Percentiles rank a stretch among this genome's conserved stretches.
Conservation (phyloP, 257 asterid species). For the Solanum dulcamara region DNA sequence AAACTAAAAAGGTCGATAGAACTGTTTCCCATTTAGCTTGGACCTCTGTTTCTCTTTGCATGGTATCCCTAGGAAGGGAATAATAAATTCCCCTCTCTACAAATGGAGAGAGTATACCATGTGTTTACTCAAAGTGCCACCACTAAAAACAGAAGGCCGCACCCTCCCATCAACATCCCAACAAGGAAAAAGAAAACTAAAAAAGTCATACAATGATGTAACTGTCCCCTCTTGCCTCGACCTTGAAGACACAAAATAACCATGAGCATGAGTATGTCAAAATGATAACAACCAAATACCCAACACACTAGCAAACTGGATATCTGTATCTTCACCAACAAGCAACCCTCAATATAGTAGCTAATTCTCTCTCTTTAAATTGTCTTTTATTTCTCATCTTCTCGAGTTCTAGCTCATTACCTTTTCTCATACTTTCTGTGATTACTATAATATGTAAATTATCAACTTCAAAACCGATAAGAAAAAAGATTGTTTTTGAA, state of each 20-base stretch:
- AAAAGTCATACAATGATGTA: neutral
- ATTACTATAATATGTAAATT: neutral
- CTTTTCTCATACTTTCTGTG: neutral
- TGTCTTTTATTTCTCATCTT: neutral
- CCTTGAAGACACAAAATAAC: neutral
- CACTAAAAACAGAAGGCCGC: neutral
- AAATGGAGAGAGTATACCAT: neutral
- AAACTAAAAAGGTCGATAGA: neutral
- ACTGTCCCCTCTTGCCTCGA: neutral
- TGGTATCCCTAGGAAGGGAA: neutral
- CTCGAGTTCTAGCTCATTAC: neutral
- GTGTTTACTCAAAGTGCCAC: neutral
- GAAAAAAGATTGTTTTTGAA: neutral
- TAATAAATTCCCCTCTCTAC: neutral
- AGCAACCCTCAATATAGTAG: neutral
- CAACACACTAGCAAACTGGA: neutral
- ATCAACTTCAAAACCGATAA: neutral
- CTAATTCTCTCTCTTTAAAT: neutral
- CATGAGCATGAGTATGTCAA: neutral
- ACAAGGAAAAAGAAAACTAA: neutral
- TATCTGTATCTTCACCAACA: neutral
- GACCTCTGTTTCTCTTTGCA: neutral
- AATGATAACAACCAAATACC: neutral
- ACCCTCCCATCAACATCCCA: neutral
- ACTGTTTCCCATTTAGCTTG: neutral